A percentile compares a stretch with the other conserved stretches of the same genome.
phyloP scores from a whole-genome alignment of 2,329 filamentous ascomycete species.

The Colletotrichum lupini region DNA sequence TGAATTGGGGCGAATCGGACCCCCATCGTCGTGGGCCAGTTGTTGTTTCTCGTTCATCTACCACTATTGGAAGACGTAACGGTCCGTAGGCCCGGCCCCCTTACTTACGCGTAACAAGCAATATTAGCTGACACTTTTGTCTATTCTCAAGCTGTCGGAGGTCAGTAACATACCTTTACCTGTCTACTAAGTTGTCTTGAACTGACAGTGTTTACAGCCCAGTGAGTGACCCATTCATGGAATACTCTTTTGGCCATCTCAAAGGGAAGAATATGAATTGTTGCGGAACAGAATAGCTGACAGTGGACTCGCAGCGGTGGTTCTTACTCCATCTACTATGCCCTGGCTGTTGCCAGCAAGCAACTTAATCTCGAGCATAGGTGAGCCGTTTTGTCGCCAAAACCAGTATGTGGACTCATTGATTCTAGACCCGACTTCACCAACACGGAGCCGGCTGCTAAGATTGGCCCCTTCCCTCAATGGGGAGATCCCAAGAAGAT shows the following conservation, averaged over 20 bases:
- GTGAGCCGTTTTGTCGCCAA: conserved; percentile 45
- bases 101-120: conserved; percentile 35
- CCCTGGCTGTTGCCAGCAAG: conserved; percentile 90
- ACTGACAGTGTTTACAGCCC: conserved; percentile 47
- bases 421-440: conserved; percentile 66
- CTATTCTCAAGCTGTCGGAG: conserved; percentile 64
- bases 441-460: conserved; percentile 89
- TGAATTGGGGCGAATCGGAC: conserved; percentile 88
- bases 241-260: background rate
- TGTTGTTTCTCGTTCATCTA: conserved; percentile 81
- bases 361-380: conserved; percentile 86
- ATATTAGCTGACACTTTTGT: background rate
- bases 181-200: conserved; percentile 1
- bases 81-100: conserved; percentile 60
- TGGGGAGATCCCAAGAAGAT: conserved; percentile 95
- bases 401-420: background rate
- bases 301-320: conserved; percentile 68
- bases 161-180: conserved; percentile 49
- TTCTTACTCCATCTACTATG: conserved; percentile 96
- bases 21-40: conserved; percentile 84
- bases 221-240: conserved; percentile 41
- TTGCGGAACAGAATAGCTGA: background rate
- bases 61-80: conserved; percentile 84
- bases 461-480: conserved; percentile 88
- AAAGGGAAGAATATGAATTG: background rate